A percentile compares a stretch with the other conserved stretches of the same genome.
Conservation (phyloP, 495 filamentous ascomycete species). For the Aspergillus funiculosus region DNA sequence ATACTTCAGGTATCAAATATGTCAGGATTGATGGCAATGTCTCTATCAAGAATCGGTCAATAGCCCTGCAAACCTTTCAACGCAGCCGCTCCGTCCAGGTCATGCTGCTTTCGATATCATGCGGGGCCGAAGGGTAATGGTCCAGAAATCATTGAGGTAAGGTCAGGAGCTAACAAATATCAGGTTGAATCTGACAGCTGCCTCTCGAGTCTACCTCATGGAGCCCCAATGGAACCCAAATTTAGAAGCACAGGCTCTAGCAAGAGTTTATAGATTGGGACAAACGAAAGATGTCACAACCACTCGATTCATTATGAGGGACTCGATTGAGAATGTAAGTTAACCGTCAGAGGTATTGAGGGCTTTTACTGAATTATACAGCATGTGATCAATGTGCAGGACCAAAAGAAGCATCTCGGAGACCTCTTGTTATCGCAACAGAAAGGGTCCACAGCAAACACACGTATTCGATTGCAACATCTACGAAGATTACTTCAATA, state of each 20-base stretch:
- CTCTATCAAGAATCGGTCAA: not conserved
- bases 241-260: not conserved
- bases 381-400: not conserved
- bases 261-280: not conserved
- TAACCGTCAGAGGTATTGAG: not conserved
- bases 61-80: not conserved
- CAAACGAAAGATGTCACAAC: not conserved
- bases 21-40: not conserved
- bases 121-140: not conserved
- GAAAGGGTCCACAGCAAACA: not conserved
- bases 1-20: not conserved
- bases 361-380: not conserved
- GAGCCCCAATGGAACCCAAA: not conserved
- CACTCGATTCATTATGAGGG: not conserved
- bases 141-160: not conserved
- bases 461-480: not conserved
- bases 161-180: not conserved
- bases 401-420: not conserved
- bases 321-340: not conserved
- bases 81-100: not conserved
- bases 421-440: not conserved
- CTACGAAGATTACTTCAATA: conserved; percentile 16
- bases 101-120: not conserved
- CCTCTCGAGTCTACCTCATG: conserved; percentile 3
- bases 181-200: not conserved